Conservation (phyloP, 1,284 basidiomycete species). For the Malassezia dermatis region DNA sequence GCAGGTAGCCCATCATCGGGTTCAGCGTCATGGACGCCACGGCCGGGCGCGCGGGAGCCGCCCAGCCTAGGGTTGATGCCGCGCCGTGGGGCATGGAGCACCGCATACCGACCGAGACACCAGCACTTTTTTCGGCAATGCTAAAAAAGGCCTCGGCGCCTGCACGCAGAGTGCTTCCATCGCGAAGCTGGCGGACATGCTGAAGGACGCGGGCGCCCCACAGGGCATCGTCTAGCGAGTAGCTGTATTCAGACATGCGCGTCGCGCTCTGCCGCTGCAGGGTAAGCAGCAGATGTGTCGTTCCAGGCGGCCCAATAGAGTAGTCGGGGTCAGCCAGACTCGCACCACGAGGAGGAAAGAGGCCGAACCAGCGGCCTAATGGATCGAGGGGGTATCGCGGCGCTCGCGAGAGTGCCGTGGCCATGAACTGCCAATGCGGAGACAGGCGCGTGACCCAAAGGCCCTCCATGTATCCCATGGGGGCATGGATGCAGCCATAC, state of each 20-base stretch:
- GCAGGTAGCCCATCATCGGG: constrained; percentile 89
- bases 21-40: constrained; percentile 89
- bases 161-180: constrained; percentile 55
- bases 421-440: constrained; percentile 49
- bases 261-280: constrained; percentile 83
- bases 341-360: background rate
- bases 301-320: constrained; percentile 25
- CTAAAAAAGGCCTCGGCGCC: constrained; percentile 92
- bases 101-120: constrained; percentile 82
- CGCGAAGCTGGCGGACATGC: background rate
- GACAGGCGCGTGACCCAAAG: constrained; percentile 69
- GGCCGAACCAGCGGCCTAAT: constrained; percentile 51
- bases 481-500: constrained; percentile 83
- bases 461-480: constrained; percentile 75
- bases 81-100: constrained; percentile 72
- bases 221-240: constrained; percentile 85
- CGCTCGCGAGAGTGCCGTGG: constrained; percentile 42
- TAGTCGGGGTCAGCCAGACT: background rate
- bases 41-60: constrained; percentile 54
- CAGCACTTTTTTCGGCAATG: constrained; percentile 80
- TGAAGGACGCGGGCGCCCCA: constrained; percentile 70
- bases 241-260: constrained; percentile 88
- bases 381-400: constrained; percentile 31
- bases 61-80: background rate
- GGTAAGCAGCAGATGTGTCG: constrained; percentile 60